Base-by-base conservation (phyloP, 306 rosid species). In the Phaseolus lunatus region DNA sequence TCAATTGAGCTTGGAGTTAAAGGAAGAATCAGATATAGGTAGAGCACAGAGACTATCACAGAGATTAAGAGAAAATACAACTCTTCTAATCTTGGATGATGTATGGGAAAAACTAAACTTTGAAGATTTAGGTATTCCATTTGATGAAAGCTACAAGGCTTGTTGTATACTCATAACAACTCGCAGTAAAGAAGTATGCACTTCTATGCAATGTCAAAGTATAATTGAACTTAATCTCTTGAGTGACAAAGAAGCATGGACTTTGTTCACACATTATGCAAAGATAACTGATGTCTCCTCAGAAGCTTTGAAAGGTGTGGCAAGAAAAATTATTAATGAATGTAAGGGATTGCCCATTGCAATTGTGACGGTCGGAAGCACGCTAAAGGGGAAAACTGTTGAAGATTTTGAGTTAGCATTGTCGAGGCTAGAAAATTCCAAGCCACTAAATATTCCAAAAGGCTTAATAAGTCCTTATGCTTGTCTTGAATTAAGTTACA, bases 321-420 rank as follows among this genome's bases (percentile, higher is more conserved):
- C 29, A 26, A 18, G 7, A 11, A 2, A 53, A 41, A 56, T 80
- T 52, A 68, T 65, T 52, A 0, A 8, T 2, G n/a, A 72, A 19
- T 80, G 75, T 20, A 29, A 53, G 41, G 74, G 83, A 27, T 48
- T 80, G n/a, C 83, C 79, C 0, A 41, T 73, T 62, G 61, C 69
- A 26, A 72, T 80, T 26, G 45, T 49, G 18, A 39, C 57, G 1
- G 18, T 77, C 3, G 79, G 79, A 57, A 83, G 33, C 18, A 41
- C 50, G 44, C 69, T 66, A 3, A 72, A 2, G n/a, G 70, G 8
- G 0, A 14, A 67, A 24, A 0, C 5, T 24, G 0, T 50, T 13
- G 20, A 47, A n/a, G 45, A 56, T 3, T 78, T 80, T 79, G 49
- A 56, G 9, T 45, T 0, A 45, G 67, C 67, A 35, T 47, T 47